phyloP scores from a whole-genome alignment of 75 land plant species.

The Selaginella moellendorffii region DNA sequence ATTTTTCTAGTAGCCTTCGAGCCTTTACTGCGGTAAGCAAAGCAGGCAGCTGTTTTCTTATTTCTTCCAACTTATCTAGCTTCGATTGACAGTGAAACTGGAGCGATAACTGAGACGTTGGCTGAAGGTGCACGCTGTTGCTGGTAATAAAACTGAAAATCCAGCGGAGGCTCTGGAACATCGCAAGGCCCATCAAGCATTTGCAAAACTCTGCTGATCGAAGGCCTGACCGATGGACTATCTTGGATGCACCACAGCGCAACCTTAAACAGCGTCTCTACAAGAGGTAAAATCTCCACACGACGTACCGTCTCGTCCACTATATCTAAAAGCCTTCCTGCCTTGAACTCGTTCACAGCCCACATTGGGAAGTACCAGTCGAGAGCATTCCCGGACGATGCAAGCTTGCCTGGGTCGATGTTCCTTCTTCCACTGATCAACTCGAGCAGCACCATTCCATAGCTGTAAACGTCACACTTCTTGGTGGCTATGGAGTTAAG shows the following conservation, averaged over 20 bases:
- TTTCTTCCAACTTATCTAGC: too few relatives aligned
- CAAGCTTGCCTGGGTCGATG: neutral
- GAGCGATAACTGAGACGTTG: too few relatives aligned
- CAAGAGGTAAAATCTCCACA: neutral
- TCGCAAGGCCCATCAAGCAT: neutral
- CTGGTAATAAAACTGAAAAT: neutral
- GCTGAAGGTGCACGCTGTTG: too few relatives aligned
- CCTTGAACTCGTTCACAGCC: constrained; percentile 1
- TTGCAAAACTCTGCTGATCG: neutral
- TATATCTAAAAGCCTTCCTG: neutral
- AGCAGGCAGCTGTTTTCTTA: too few relatives aligned
- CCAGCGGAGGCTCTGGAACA: constrained; percentile 1
- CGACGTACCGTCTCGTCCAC: neutral
- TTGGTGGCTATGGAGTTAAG: constrained; percentile 1
- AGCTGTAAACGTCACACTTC: constrained; percentile 9
- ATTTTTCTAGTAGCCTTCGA: too few relatives aligned
- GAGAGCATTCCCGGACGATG: neutral
- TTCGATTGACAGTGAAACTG: too few relatives aligned
- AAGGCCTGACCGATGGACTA: neutral
- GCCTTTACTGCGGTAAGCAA: too few relatives aligned
- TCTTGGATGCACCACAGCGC: constrained; percentile 6
- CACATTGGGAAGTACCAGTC: constrained; percentile 3
- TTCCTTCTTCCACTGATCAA: neutral
- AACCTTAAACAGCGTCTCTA: neutral
- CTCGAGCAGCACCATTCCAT: constrained; percentile 7